Evolutionary conservation across 345 rosid genomes (phyloP), one percentile per base, ranked within the genome.

Genomic region (Bruguiera sexangula): DNA sequence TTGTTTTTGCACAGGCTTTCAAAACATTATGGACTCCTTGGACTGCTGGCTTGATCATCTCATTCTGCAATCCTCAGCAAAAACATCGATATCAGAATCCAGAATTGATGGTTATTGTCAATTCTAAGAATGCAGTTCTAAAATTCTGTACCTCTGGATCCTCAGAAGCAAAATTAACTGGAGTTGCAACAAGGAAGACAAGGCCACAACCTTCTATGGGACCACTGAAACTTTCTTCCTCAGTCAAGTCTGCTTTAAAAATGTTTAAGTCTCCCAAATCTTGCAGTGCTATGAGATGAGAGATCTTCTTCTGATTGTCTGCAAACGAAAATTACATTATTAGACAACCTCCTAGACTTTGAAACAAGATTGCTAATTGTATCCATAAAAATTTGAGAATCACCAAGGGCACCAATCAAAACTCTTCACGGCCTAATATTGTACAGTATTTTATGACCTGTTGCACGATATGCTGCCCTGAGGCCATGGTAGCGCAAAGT

Each of bases 101-200:
- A 15, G 50, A 11, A 39, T 39, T 39, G 19, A 43, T 13, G 50
- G 18, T 43, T 3, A 67, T 3, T 53, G 36, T 2, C 26, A 20
- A 32, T 67, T 3, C 21, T 1, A 21, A 32, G 1, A 53, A 30
- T 32, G 19, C 19, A 46, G 27, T 27, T 21, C 11, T 18, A 26
- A 30, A 3, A 30, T 60, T 24, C 62, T 26, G 51, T 48, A 88
- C 99, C 97, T 95, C 96, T 0, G 96, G 97, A 79, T 95, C 96
- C 48, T 86, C 10, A 16, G 98, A 88, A 62, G 85, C 81, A 63
- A 94, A 91, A 78, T 87, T 87, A 69, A 91, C 89, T 0, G 97
- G 98, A 6, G 97, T 91, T 7, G 98, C 98, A 31, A 94, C 87
- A 66, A 85, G 98, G 93, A 94, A 94, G 65, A 94, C 84, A n/a